phyloP scores from a whole-genome alignment of 1,284 basidiomycete genomes.

The Sporisorium exsertum region DNA sequence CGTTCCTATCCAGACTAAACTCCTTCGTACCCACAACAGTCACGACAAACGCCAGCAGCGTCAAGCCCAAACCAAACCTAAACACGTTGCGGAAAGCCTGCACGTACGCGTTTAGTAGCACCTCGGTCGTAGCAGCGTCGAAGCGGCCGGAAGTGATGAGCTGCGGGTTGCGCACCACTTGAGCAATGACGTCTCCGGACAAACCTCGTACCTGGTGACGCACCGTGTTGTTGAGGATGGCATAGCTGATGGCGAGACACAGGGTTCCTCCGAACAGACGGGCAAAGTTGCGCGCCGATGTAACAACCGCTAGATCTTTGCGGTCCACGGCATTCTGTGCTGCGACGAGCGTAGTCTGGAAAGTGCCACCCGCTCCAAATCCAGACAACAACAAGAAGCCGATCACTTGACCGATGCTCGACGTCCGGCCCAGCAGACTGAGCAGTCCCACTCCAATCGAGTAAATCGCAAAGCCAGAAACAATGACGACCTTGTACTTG shows the following conservation, averaged over 20 bases:
- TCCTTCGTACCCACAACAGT: slow-evolving; percentile 74
- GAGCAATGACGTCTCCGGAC: slow-evolving; percentile 13
- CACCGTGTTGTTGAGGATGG: slow-evolving; percentile 67
- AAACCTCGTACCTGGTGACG: slow-evolving; percentile 15
- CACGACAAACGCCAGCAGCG: slow-evolving; percentile 56
- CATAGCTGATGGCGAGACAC: slow-evolving; percentile 75
- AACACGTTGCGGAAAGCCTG: slow-evolving; percentile 76
- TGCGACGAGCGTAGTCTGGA: slow-evolving; percentile 72
- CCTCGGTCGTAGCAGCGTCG: slow-evolving; percentile 31
- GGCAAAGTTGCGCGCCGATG: slow-evolving; percentile 78
- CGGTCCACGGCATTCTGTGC: slow-evolving; percentile 78
- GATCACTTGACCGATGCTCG: slow-evolving; percentile 74
- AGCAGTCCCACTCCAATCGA: slow-evolving; percentile 74
- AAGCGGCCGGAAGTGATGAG: slow-evolving; percentile 24
- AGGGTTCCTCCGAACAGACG: slow-evolving; percentile 77
- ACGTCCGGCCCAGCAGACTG: slow-evolving; percentile 74
- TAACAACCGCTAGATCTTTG: slow-evolving; percentile 79
- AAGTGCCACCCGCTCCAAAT: slow-evolving; percentile 76
- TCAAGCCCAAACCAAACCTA: slow-evolving; percentile 47
- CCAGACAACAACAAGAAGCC: slow-evolving; percentile 79
- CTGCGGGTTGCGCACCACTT: slow-evolving; percentile 49
- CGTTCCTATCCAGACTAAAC: slow-evolving; percentile 74
- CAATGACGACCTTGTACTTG: slow-evolving; percentile 76
- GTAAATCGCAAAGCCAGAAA: slow-evolving; percentile 74
- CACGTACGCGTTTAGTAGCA: slow-evolving; percentile 75